These are phyloP conservation scores for Mycena albidolilacea DNA, from an alignment of 768 basidiomycete species.

Conservation along the genomic window DNA sequence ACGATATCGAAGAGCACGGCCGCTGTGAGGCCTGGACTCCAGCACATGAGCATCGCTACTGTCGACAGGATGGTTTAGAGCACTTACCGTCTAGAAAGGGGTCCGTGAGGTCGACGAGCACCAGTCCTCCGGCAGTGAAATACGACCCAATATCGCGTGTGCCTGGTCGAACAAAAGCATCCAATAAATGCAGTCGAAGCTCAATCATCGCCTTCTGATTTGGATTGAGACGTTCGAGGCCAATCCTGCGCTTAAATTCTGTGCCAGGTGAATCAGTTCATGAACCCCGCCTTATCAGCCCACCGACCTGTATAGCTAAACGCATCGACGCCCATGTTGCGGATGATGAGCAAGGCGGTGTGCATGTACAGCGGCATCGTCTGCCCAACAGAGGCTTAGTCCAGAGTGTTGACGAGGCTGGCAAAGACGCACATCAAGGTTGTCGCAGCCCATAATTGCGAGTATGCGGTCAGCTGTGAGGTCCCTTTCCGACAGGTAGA, in stretches of 20 bases:
- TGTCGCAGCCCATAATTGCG: not conserved
- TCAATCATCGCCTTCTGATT: not conserved
- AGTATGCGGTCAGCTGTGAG: not conserved
- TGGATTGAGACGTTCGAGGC: not conserved
- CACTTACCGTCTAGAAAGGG: not conserved
- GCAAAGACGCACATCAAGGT: not conserved
- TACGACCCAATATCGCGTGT: not conserved
- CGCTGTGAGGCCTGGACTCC: not conserved
- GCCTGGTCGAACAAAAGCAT: not conserved
- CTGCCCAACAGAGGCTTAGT: not conserved
- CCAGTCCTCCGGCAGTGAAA: not conserved
- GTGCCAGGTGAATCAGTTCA: not conserved
- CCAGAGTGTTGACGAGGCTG: not conserved
- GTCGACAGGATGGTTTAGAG: not conserved
- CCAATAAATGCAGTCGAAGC: not conserved
- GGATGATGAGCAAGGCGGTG: not conserved
- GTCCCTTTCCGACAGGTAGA: not conserved
- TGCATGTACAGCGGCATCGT: not conserved
- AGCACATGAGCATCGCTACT: not conserved
- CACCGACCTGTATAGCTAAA: not conserved
- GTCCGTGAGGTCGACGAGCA: not conserved
- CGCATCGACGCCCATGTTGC: not conserved
- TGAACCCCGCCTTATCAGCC: not conserved
- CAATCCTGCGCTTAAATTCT: not conserved
- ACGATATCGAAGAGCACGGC: conserved; percentile 64